Conservation (phyloP, 1,284 basidiomycete species). For the Psilocybe mexicana region DNA sequence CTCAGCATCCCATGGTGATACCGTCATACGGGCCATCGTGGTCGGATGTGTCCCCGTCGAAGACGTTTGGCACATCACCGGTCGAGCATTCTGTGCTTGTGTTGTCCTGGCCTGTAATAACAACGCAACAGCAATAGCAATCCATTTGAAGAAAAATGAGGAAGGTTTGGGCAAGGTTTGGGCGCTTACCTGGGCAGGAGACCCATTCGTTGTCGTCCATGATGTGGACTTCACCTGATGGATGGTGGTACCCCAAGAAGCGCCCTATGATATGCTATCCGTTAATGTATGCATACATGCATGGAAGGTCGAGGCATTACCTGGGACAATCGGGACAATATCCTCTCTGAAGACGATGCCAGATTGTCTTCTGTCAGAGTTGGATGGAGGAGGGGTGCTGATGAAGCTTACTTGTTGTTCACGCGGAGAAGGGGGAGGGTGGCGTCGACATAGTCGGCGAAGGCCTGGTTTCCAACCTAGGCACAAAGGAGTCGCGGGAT, state of each 20-base stretch:
- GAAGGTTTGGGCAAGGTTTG: too few relatives aligned
- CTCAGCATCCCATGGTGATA: constrained; percentile 33
- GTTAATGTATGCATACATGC: background rate
- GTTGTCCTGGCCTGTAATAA: constrained; percentile 32
- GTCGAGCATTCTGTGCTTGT: constrained; percentile 29
- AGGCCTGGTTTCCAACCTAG: constrained; percentile 61
- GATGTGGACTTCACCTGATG: constrained; percentile 45
- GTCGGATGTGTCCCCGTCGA: constrained; percentile 28
- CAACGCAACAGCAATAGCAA: too few relatives aligned
- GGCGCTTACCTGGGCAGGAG: constrained; percentile 34
- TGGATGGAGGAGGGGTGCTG: too few relatives aligned
- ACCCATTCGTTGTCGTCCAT: constrained; percentile 33
- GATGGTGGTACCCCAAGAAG: constrained; percentile 42
- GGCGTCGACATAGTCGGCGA: constrained; percentile 59
- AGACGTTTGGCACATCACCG: constrained; percentile 35
- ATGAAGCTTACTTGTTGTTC: constrained; percentile 44
- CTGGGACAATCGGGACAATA: constrained; percentile 48
- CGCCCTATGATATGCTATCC: constrained; percentile 28
- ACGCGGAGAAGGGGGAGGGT: constrained; percentile 45
- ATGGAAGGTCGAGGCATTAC: constrained; percentile 18
- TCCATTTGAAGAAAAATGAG: too few relatives aligned
- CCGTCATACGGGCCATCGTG: constrained; percentile 38
- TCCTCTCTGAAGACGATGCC: constrained; percentile 34
- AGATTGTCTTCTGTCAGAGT: background rate
- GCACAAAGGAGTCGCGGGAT: background rate